phyloP scores from a whole-genome alignment of 2,329 filamentous ascomycete species.

The Lecanicillium sp. region DNA sequence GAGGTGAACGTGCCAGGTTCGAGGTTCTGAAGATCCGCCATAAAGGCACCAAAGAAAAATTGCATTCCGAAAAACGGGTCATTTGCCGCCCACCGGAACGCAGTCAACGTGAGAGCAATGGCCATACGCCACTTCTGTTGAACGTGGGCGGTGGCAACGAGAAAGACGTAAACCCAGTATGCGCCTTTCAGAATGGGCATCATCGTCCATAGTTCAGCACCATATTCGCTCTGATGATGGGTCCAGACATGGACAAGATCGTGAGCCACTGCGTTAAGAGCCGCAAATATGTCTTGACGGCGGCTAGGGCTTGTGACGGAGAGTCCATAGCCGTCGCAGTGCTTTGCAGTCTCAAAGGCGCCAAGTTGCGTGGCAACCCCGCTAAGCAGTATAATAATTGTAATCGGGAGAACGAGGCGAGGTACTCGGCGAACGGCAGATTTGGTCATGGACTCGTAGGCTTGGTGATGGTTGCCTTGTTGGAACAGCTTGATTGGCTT shows the following conservation, averaged over 20 bases:
- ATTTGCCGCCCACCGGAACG: conserved; percentile 33
- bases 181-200: conserved; percentile 46
- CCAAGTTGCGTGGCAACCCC: conserved; percentile 40
- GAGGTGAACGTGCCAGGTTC: conserved; percentile 29
- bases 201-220: conserved; percentile 52
- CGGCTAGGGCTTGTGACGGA: conserved; percentile 37
- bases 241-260: conserved; percentile 46
- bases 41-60: conserved; percentile 54
- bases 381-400: conserved; percentile 42
- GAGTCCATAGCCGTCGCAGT: conserved; percentile 54
- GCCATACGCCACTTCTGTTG: conserved; percentile 41
- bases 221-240: conserved; percentile 40
- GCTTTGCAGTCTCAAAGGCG: conserved; percentile 46
- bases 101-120: conserved; percentile 38
- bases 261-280: conserved; percentile 23
- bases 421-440: conserved; percentile 52
- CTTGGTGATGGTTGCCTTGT: conserved; percentile 43
- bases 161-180: conserved; percentile 45
- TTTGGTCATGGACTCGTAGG: conserved; percentile 45
- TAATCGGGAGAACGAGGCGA: conserved; percentile 49
- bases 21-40: conserved; percentile 50
- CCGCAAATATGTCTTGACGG: conserved; percentile 6
- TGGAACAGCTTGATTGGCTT: conserved; percentile 51
- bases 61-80: conserved; percentile 44
- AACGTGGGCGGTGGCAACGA: conserved; percentile 42